Evolutionary conservation across 768 basidiomycete species (phyloP).

Genomic region (Tremella yokohamensis): DNA sequence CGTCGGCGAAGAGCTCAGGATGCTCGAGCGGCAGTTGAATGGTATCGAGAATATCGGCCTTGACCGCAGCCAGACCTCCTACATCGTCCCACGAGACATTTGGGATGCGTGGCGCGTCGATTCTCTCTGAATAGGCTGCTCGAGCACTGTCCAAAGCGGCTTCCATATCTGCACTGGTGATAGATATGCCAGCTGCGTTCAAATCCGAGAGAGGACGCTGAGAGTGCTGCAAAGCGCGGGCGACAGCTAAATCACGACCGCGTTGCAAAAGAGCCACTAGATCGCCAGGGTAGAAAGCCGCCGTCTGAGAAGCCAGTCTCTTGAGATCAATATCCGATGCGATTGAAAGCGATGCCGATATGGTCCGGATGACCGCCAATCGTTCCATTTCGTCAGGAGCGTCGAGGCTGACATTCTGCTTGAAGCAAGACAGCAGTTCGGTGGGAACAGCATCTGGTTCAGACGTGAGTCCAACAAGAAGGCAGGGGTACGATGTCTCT

Average conservation of each 20-base stretch:
- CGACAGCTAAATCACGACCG: slow-evolving; percentile 59
- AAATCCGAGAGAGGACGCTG: slow-evolving; percentile 19
- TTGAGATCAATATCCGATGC: slow-evolving; percentile 75
- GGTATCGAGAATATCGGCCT: slow-evolving; percentile 89
- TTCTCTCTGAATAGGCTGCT: slow-evolving; percentile 77
- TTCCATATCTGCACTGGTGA: slow-evolving; percentile 65
- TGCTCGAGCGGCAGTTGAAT: slow-evolving; percentile 86
- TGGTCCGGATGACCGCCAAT: slow-evolving; percentile 58
- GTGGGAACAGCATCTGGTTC: slow-evolving; percentile 65
- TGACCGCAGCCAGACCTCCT: slow-evolving; percentile 81
- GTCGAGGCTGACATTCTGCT: slow-evolving; percentile 78
- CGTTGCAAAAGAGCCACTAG: slow-evolving; percentile 66
- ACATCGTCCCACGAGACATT: slow-evolving; percentile 96
- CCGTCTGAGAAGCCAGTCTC: slow-evolving; percentile 76
- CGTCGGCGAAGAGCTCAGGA: slow-evolving; percentile 83
- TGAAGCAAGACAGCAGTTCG: slow-evolving; percentile 68
- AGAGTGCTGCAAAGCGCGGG: slow-evolving; percentile 15
- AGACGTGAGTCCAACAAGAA: slow-evolving; percentile 70
- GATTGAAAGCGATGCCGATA: slow-evolving; percentile 55
- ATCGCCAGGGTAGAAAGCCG: slow-evolving; percentile 81
- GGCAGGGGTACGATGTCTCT: slow-evolving; percentile 64
- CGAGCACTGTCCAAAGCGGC: slow-evolving; percentile 68
- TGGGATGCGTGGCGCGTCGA: slow-evolving; percentile 96
- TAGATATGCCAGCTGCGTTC: slow-evolving; percentile 50
- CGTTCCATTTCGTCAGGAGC: slow-evolving; percentile 77